Percentiles rank a stretch among this genome's conserved stretches.
Evolutionary conservation across 805 yeast species (phyloP).

Genomic region (Candida glaebosa): DNA sequence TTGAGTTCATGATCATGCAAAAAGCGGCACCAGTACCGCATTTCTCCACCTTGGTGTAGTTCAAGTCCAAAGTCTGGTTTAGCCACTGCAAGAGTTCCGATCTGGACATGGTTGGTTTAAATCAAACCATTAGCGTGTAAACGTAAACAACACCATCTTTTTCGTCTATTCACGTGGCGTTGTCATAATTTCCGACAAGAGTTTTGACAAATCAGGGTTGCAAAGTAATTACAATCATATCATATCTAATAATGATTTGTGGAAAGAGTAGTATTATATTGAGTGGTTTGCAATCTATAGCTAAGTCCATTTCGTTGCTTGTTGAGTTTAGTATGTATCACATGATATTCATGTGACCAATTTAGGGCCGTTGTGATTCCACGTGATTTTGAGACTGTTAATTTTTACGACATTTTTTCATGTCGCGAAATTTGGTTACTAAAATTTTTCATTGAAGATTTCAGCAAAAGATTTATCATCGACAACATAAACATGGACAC

Average conservation of each 20-base stretch:
- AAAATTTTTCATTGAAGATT: background rate
- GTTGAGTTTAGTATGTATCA: too few species aligned
- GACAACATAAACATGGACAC: conserved; percentile 2
- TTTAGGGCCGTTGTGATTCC: too few species aligned
- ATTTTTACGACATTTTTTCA: background rate
- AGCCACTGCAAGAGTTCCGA: conserved; percentile 84
- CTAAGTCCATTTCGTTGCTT: too few species aligned
- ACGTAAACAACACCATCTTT: too few species aligned
- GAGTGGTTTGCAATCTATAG: too few species aligned
- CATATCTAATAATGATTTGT: too few species aligned
- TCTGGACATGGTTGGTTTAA: conserved; percentile 58
- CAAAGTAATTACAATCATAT: too few species aligned
- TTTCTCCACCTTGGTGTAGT: conserved; percentile 79
- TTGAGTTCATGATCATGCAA: conserved; percentile 86
- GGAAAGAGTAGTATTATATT: too few species aligned
- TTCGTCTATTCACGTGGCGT: background rate
- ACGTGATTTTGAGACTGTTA: background rate
- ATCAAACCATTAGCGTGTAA: background rate
- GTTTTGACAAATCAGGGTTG: too few species aligned
- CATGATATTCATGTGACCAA: too few species aligned
- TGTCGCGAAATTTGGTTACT: background rate
- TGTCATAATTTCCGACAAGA: background rate
- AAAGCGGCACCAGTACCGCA: conserved; percentile 96
- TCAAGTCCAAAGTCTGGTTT: conserved; percentile 62
- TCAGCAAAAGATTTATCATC: background rate